phyloP scores from a whole-genome alignment of 805 yeast species.

The Myxozyma lipomycoides region DNA sequence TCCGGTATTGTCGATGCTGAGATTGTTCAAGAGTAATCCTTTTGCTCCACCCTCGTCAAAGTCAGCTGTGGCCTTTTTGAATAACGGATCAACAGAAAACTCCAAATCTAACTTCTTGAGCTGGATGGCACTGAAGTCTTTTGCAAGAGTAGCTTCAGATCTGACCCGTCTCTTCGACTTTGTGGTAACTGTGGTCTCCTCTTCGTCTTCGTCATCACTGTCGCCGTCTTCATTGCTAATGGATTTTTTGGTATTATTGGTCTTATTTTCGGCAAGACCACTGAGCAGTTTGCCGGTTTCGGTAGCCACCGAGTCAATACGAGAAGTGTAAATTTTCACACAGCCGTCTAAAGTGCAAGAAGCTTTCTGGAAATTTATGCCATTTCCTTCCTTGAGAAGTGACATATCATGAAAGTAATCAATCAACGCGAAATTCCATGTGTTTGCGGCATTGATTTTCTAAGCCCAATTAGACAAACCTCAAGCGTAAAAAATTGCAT shows the following conservation, averaged over 20 bases:
- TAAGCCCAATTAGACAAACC: constrained; percentile 13
- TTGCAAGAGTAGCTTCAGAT: constrained; percentile 35
- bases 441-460: constrained; percentile 76
- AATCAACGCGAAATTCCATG: constrained; percentile 87
- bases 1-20: constrained; percentile 48
- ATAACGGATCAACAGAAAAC: constrained; percentile 41
- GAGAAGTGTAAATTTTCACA: constrained; percentile 83
- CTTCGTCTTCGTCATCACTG: constrained; percentile 26
- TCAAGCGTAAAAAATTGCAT: neutral
- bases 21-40: constrained; percentile 47
- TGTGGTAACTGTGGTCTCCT: constrained; percentile 28
- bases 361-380: constrained; percentile 85
- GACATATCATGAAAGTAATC: constrained; percentile 86
- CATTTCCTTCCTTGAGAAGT: constrained; percentile 67
- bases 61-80: constrained; percentile 44
- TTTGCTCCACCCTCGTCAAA: constrained; percentile 45
- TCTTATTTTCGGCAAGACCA: constrained; percentile 52
- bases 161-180: constrained; percentile 26
- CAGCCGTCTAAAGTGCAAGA: constrained; percentile 92
- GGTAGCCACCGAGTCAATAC: constrained; percentile 87
- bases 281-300: constrained; percentile 82
- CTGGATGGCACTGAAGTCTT: constrained; percentile 33
- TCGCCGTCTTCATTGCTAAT: constrained; percentile 24
- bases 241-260: constrained; percentile 27
- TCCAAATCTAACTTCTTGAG: constrained; percentile 39